Conservation (phyloP, 345 rosid species). For the Salix dunnii region DNA sequence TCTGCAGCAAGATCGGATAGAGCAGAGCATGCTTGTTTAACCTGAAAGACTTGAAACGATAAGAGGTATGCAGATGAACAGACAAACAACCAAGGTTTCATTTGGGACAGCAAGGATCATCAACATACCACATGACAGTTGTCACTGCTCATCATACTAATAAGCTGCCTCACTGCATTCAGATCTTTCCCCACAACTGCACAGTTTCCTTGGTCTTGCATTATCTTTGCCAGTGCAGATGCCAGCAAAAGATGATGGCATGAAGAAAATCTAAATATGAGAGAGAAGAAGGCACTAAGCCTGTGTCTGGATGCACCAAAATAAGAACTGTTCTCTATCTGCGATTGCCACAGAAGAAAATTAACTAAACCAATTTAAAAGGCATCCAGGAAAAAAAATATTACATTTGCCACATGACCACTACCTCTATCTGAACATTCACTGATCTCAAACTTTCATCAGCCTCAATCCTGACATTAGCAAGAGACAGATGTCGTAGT, state of each 20-base stretch:
- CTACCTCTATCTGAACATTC: constrained; percentile 87
- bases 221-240: constrained; percentile 91
- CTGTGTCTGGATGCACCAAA: constrained; percentile 93
- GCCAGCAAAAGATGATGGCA: constrained; percentile 98
- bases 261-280: constrained; percentile 94
- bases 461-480: constrained; percentile 80
- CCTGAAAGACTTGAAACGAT: constrained; percentile 47
- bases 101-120: constrained; percentile 17
- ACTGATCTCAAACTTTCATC: constrained; percentile 92
- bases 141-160: constrained; percentile 98
- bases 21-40: constrained; percentile 94
- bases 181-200: constrained; percentile 92
- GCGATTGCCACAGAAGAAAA: constrained; percentile 26
- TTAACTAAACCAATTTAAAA: neutral
- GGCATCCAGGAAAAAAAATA: neutral
- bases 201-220: constrained; percentile 94
- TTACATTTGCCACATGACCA: neutral
- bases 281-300: constrained; percentile 96
- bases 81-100: constrained; percentile 1
- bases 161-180: constrained; percentile 96
- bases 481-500: constrained; percentile 90
- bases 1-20: constrained; percentile 93
- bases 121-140: constrained; percentile 78
- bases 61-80: constrained; percentile 18
- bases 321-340: constrained; percentile 92